These are phyloP conservation scores for Pseudogymnoascus sp. DNA, from an alignment of 2,329 filamentous ascomycete species.

Conservation along the genomic window DNA sequence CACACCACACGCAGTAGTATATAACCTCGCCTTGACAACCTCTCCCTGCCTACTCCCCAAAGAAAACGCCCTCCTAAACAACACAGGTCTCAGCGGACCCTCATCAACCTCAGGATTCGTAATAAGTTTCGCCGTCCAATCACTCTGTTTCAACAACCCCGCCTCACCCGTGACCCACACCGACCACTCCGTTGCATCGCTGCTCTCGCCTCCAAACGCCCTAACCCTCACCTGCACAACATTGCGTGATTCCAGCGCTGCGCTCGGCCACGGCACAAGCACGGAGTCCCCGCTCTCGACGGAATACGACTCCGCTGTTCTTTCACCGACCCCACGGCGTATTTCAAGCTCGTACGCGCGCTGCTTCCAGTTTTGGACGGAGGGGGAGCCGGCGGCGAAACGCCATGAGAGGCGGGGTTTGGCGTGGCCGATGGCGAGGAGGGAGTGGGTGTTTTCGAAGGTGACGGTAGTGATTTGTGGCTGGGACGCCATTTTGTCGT, in stretches of 20 bases:
- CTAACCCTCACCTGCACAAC: neutral
- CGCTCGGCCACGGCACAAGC: conserved; percentile 36
- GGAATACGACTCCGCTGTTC: neutral
- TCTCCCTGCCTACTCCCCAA: conserved; percentile 2
- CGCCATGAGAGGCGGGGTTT: conserved; percentile 1
- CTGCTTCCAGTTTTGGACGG: neutral
- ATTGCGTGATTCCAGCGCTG: conserved; percentile 21
- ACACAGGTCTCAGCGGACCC: conserved; percentile 25
- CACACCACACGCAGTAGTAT: conserved; percentile 29
- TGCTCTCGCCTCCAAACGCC: neutral
- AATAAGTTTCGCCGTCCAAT: conserved; percentile 12
- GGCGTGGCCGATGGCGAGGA: conserved; percentile 1
- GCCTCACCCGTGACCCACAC: neutral
- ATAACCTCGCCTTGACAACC: conserved; percentile 23
- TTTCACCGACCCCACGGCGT: neutral
- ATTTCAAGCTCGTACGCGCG: neutral
- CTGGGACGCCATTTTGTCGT: neutral
- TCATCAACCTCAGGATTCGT: conserved; percentile 11
- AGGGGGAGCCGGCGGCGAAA: neutral
- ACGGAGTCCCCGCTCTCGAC: conserved; percentile 25
- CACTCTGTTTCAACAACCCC: neutral
- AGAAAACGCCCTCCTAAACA: conserved; percentile 28
- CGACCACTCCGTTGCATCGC: conserved; percentile 1
- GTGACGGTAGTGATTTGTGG: neutral
- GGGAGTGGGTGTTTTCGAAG: neutral